Evolutionary conservation across 2,329 filamentous ascomycete genomes (phyloP), one percentile per base, ranked within the genome.

Genomic region (Zopfia rhizophila): DNA sequence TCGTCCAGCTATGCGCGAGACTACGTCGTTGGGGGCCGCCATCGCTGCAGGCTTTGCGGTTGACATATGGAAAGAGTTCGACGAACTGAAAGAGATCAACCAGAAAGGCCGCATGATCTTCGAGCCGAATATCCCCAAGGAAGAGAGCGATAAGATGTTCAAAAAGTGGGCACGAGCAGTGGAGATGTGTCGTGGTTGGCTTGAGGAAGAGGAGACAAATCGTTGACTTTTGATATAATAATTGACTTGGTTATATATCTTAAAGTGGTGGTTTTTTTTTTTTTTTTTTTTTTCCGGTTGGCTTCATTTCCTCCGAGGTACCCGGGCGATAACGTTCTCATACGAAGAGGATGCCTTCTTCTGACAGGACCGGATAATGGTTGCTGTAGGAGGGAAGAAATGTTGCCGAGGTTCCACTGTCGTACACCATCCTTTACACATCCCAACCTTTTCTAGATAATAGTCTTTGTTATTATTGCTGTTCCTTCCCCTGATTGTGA

Each of bases 21-120:
- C 91, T 3, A 96, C 91, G 1, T 88, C 91, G 1, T 82, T 96
- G 2, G 91, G 91, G 18, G 91, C 91, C 11, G 91, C 91, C 35
- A 93, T 96, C 60, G 90, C 91, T 12, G 91, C 91, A 7, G 91
- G 89, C n/a, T 85, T 96, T 48, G 90, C 91, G 7, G 84, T 89
- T 10, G 86, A 83, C 31, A 83, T 93, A 23, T 96, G 91, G 90
- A 82, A 83, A 53, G 81, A 84, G 62, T 84, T 94, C 45, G 82
- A 85, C 19, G 89, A 93, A 60, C 75, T 96, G 22, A 84, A 84
- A 58, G 78, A 85, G 49, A 85, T 94, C 69, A 91, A 91, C 70
- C 84, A 81, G 48, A 79, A 81, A 39, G 88, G 86, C 38, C 81
- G 86, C 41, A 87, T 80, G 51, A 80, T 84, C 13, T 96, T 96